Evolutionary conservation across 192 early-diverging fungal genomes (phyloP).

Genomic region (Allomyces arbusculus): DNA sequence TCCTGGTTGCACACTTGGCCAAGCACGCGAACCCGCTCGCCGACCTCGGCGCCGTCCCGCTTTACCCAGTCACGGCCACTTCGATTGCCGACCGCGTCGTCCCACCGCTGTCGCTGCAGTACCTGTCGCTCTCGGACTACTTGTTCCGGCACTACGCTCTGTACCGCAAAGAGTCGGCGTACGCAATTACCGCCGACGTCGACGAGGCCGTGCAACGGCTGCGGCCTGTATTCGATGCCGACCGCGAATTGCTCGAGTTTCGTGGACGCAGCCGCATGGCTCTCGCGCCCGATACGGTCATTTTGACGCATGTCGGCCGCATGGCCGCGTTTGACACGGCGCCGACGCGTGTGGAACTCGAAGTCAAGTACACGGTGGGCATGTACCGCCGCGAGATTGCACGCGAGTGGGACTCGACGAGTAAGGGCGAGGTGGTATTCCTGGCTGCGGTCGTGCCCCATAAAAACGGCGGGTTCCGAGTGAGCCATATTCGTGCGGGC

Average conservation of each 20-base stretch:
- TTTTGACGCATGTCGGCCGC: neutral
- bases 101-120: constrained; percentile 87
- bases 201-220: constrained; percentile 70
- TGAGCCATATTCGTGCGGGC: too few relatives aligned
- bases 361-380: constrained; percentile 48
- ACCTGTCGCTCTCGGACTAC: constrained; percentile 79
- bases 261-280: constrained; percentile 89
- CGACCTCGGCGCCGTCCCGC: constrained; percentile 37
- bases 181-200: constrained; percentile 69
- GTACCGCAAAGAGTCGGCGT: constrained; percentile 59
- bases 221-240: constrained; percentile 32
- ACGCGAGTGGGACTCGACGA: constrained; percentile 70
- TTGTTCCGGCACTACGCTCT: constrained; percentile 66
- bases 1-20: constrained; percentile 31
- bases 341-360: constrained; percentile 57
- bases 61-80: constrained; percentile 54
- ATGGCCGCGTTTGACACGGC: constrained; percentile 5
- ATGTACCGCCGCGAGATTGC: constrained; percentile 14
- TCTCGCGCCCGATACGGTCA: constrained; percentile 39
- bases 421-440: constrained; percentile 76
- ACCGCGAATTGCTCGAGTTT: constrained; percentile 31
- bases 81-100: constrained; percentile 23
- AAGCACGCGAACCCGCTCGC: constrained; percentile 48
- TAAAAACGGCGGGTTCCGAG: too few relatives aligned
- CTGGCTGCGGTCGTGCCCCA: constrained; percentile 34